Conservation (phyloP, 1,284 basidiomycete genomes). For the Apiotrichum veenhuisii region DNA sequence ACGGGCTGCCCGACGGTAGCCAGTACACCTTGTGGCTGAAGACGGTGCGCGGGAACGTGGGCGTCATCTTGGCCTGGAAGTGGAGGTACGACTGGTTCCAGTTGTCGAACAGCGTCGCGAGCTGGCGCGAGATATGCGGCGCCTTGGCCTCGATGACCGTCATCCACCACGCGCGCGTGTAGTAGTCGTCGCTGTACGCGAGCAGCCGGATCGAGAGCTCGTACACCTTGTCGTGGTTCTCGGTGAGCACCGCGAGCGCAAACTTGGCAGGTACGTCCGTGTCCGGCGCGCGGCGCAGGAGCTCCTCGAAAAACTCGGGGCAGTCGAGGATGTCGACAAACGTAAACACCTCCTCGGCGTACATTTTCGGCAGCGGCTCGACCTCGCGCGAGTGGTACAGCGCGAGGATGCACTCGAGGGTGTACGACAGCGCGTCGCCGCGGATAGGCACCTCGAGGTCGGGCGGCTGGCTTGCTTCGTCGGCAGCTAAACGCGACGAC, state of each 20-base stretch:
- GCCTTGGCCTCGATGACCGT: background rate
- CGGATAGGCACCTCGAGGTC: background rate
- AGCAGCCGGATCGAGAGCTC: background rate
- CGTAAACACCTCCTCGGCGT: background rate
- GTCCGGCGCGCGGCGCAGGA: background rate
- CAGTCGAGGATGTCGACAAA: background rate
- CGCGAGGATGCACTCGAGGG: background rate
- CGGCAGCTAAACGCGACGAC: background rate
- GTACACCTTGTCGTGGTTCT: background rate
- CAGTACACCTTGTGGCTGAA: background rate
- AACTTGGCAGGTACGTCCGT: background rate
- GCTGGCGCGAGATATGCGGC: background rate
- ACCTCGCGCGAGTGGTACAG: background rate
- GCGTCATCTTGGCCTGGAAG: background rate
- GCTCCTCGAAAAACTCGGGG: background rate
- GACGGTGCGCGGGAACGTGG: background rate
- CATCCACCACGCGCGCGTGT: background rate
- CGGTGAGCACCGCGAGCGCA: background rate
- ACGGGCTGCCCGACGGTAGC: background rate
- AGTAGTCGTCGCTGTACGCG: background rate
- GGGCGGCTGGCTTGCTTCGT: background rate
- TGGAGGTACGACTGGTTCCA: slow-evolving; percentile 1
- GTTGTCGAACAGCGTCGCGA: background rate
- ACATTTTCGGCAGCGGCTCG: background rate
- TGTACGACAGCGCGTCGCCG: background rate